Conservation (phyloP, 1,139 yeast species). For the Lodderomyces parapsilosis region DNA sequence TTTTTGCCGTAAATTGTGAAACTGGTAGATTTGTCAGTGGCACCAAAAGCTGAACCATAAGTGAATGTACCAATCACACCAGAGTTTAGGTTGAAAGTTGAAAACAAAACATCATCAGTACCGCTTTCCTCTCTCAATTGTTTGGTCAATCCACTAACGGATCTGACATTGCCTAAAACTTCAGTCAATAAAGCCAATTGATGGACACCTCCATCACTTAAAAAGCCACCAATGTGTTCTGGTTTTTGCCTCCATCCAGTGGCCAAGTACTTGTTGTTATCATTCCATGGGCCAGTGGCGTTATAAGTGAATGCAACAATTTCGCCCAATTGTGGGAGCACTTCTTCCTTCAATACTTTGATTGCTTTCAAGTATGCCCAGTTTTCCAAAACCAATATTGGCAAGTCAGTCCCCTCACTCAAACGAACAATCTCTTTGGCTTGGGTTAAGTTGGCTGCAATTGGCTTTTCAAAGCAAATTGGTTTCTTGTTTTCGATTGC, state of each 20-base stretch:
- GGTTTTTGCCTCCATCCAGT: conserved; percentile 88
- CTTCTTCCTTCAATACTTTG: conserved; percentile 45
- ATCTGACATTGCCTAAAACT: conserved; percentile 71
- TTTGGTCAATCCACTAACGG: conserved; percentile 69
- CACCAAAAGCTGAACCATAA: conserved; percentile 89
- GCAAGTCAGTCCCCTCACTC: conserved; percentile 56
- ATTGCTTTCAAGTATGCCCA: conserved; percentile 72
- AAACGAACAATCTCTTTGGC: conserved; percentile 75
- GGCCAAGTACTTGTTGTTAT: conserved; percentile 59
- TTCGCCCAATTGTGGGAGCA: conserved; percentile 70
- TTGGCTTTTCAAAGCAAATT: conserved; percentile 81
- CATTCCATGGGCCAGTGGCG: conserved; percentile 78
- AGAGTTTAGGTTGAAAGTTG: conserved; percentile 59
- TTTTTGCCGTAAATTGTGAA: conserved; percentile 74
- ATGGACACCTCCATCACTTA: conserved; percentile 95
- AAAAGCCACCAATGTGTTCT: conserved; percentile 85
- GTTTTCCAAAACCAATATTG: conserved; percentile 79
- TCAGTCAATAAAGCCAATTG: conserved; percentile 84
- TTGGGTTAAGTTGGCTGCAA: conserved; percentile 79
- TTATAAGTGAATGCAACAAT: conserved; percentile 75
- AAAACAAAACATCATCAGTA: conserved; percentile 72
- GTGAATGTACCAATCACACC: conserved; percentile 85
- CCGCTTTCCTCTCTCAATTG: conserved; percentile 79
- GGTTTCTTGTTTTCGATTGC: conserved; percentile 76
- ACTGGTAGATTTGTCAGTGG: conserved; percentile 64